Conservation (phyloP, 148 eudicot species). For the Nepenthes mirabilis region DNA sequence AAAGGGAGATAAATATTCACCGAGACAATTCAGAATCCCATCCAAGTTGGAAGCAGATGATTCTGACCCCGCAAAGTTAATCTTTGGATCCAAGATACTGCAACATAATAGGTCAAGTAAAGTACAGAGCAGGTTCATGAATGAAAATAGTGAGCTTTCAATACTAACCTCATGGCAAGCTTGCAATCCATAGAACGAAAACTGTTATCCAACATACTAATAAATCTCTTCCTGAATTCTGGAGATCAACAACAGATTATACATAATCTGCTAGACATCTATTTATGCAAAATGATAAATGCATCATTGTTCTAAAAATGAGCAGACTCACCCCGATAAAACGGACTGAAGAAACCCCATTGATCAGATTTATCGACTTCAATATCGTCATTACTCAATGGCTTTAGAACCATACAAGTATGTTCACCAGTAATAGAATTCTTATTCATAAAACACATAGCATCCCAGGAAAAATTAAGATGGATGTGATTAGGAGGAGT, state of each 20-base stretch:
- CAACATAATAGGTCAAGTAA: conserved; percentile 3
- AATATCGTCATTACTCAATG: conserved; percentile 57
- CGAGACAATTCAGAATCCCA: conserved; percentile 24
- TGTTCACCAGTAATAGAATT: conserved; percentile 84
- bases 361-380: conserved; percentile 44
- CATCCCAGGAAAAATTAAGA: background rate
- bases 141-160: background rate
- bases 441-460: conserved; percentile 21
- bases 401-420: conserved; percentile 77
- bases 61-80: conserved; percentile 44
- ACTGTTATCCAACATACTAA: conserved; percentile 19
- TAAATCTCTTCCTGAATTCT: conserved; percentile 66
- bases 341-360: conserved; percentile 63
- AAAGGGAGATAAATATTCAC: conserved; percentile 27
- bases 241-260: conserved; percentile 9
- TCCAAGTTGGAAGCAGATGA: conserved; percentile 21
- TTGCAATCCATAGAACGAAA: conserved; percentile 70
- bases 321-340: conserved; percentile 50
- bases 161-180: conserved; percentile 87
- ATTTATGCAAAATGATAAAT: background rate
- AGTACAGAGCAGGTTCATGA: background rate
- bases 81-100: conserved; percentile 82
- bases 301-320: background rate
- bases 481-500: too few species aligned
- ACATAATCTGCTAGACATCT: background rate